Evolutionary conservation across 176 grass and related monocot genomes (phyloP), one percentile per base, ranked within the genome.

Genomic region (Pharus latifolius): DNA sequence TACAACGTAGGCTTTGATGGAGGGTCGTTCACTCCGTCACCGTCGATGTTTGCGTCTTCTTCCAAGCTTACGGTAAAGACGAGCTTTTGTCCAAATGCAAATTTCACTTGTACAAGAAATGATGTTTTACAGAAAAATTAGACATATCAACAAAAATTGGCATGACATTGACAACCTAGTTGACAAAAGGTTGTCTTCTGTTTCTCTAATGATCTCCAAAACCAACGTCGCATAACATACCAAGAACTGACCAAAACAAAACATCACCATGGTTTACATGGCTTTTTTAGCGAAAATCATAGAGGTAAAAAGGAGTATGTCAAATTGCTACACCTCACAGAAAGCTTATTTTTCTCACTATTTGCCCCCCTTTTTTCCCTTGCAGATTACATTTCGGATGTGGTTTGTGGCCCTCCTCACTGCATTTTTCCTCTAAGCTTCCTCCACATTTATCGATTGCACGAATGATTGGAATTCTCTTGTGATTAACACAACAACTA

Each of bases 361-460:
- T 69, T 50, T 44, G 14, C 44, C 35, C 49, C 16, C 50, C 30
- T 83, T 25, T 52, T 83, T 65, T 26, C 49, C 45, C 20, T 82
- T 78, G 65, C 84, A 91, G 88, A 74, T 65, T 46, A 13, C 76
- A 60, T 70, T 87, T 68, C 61, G 13, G 72, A 29, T 81, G 37
- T 53, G 71, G 70, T 78, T 91, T 34, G 76, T 69, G 77, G 74
- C 57, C 71, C 80, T 88, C 56, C 61, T 88, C 35, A 75, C 72
- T 2, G 6, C 80, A 32, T 77, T 88, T 62, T 73, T 84, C 24
- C 41, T 87, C 26, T 91, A 75, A 81, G 51, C 60, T 31, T 51
- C 63, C 30, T 48, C 16, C 45, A 38, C 5, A 55, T 70, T 57
- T 53, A 59, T 60, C 58, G 45, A 66, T 40, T 23, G 12, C 40